phyloP scores from a whole-genome alignment of 129 eudicot species.

The Gnaphalium uliginosum region DNA sequence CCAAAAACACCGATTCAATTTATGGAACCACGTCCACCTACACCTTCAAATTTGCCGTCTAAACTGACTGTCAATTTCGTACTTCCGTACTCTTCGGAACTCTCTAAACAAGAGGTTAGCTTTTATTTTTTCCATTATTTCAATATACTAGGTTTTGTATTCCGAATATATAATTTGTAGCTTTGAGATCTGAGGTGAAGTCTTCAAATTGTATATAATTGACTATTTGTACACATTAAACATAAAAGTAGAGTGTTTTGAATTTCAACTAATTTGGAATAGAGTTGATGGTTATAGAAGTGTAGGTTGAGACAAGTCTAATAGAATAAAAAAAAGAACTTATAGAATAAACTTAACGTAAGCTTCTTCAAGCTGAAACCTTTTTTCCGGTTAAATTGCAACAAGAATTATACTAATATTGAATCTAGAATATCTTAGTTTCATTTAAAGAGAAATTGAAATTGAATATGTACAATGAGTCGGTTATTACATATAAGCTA shows the following conservation, averaged over 20 bases:
- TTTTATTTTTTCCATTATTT: not conserved
- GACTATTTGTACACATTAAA: not conserved
- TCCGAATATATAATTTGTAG: not conserved
- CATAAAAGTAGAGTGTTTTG: too few relatives aligned
- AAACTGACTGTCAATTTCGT: constrained; percentile 79
- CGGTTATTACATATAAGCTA: too few relatives aligned
- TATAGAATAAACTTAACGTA: too few relatives aligned
- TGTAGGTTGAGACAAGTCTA: not conserved
- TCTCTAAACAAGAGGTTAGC: constrained; percentile 56
- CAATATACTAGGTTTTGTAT: not conserved
- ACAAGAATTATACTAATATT: too few relatives aligned
- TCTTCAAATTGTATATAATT: not conserved
- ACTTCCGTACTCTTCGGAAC: constrained; percentile 60
- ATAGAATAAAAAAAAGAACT: too few relatives aligned
- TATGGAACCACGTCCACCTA: constrained; percentile 64
- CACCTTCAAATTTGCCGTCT: constrained; percentile 62
- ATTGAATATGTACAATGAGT: too few relatives aligned
- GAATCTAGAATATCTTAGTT: too few relatives aligned
- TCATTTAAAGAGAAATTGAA: too few relatives aligned
- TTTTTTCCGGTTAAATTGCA: too few relatives aligned
- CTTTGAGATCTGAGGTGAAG: not conserved
- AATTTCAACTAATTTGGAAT: not conserved
- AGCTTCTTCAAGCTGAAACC: too few relatives aligned
- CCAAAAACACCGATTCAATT: constrained; percentile 70
- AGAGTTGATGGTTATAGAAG: not conserved